phyloP scores from a whole-genome alignment of 345 rosid genomes.

The Corchorus olitorius region DNA sequence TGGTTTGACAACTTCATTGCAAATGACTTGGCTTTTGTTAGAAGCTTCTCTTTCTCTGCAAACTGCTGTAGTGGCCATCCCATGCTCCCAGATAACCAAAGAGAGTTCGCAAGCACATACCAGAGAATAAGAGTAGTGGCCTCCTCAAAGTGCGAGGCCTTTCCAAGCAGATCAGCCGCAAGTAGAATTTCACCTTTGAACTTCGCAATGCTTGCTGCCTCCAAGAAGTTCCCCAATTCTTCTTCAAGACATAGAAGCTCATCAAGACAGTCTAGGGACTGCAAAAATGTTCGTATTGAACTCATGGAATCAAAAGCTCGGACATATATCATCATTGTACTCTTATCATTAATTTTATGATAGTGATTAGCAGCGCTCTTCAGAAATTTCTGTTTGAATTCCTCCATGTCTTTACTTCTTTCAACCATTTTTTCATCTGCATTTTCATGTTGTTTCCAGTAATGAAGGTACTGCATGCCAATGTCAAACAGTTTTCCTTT shows the following conservation, averaged over 20 bases:
- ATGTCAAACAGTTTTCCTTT: constrained; percentile 43
- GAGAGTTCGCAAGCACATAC: constrained; percentile 40
- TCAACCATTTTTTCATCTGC: constrained; percentile 5
- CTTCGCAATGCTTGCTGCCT: constrained; percentile 42
- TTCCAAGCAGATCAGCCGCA: constrained; percentile 41
- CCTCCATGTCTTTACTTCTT: constrained; percentile 24
- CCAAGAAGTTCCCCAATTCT: constrained; percentile 39
- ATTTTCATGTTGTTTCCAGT: constrained; percentile 34
- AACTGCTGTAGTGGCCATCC: constrained; percentile 58
- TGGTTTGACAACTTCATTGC: constrained; percentile 28
- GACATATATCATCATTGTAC: constrained; percentile 39
- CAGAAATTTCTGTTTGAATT: constrained; percentile 38
- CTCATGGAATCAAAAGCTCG: constrained; percentile 31
- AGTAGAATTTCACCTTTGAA: constrained; percentile 38
- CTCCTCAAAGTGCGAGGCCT: constrained; percentile 34
- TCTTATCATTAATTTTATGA: constrained; percentile 27
- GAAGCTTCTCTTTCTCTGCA: constrained; percentile 31
- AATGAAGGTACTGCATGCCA: constrained; percentile 40
- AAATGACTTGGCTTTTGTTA: constrained; percentile 40
- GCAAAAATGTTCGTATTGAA: constrained; percentile 34
- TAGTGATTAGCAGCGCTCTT: constrained; percentile 44
- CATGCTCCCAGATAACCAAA: constrained; percentile 41
- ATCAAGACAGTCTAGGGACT: constrained; percentile 31
- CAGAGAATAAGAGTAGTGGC: constrained; percentile 37
- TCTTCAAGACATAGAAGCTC: constrained; percentile 43